phyloP scores from a whole-genome alignment of 2,329 filamentous ascomycete genomes.

The Magnaporthiopsis poae region DNA sequence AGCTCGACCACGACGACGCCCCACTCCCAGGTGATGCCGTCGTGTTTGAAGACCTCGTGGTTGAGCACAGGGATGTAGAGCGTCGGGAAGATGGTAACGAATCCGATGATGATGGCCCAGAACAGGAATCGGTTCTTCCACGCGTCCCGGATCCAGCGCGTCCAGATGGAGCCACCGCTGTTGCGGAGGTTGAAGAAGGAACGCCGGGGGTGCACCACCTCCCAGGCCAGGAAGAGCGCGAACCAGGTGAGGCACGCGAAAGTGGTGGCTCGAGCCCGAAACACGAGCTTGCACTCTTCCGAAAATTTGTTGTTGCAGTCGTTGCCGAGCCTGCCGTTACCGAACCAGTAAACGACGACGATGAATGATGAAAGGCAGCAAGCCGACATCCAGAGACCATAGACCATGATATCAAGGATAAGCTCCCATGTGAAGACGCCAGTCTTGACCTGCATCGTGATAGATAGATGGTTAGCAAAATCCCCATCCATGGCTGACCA shows the following conservation, averaged over 20 bases:
- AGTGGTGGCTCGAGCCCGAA: slow-evolving; percentile 54
- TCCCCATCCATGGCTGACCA: background rate
- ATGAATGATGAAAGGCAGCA: slow-evolving; percentile 9
- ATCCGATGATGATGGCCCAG: slow-evolving; percentile 34
- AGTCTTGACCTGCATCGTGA: slow-evolving; percentile 22
- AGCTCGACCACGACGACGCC: slow-evolving; percentile 36
- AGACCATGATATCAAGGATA: slow-evolving; percentile 49
- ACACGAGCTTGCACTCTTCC: slow-evolving; percentile 43
- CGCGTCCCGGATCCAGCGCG: slow-evolving; percentile 49
- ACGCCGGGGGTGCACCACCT: slow-evolving; percentile 53
- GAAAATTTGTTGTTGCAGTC: slow-evolving; percentile 44
- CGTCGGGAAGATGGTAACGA: slow-evolving; percentile 24
- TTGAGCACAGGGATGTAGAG: slow-evolving; percentile 42
- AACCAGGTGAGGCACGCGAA: slow-evolving; percentile 60
- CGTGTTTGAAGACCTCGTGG: slow-evolving; percentile 39
- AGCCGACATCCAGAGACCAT: slow-evolving; percentile 28
- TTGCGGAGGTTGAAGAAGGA: slow-evolving; percentile 55
- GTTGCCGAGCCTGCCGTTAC: slow-evolving; percentile 35
- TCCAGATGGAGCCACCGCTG: slow-evolving; percentile 34
- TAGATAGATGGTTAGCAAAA: background rate
- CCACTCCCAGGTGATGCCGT: slow-evolving; percentile 44
- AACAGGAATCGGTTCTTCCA: slow-evolving; percentile 56
- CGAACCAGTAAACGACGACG: slow-evolving; percentile 27
- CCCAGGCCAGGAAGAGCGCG: slow-evolving; percentile 59
- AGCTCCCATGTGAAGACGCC: slow-evolving; percentile 52